A percentile compares a stretch with the other conserved stretches of the same genome.
These are phyloP conservation scores for Rhynchosporium secalis DNA, from an alignment of 2,329 filamentous ascomycete species.

Conservation along the genomic window DNA sequence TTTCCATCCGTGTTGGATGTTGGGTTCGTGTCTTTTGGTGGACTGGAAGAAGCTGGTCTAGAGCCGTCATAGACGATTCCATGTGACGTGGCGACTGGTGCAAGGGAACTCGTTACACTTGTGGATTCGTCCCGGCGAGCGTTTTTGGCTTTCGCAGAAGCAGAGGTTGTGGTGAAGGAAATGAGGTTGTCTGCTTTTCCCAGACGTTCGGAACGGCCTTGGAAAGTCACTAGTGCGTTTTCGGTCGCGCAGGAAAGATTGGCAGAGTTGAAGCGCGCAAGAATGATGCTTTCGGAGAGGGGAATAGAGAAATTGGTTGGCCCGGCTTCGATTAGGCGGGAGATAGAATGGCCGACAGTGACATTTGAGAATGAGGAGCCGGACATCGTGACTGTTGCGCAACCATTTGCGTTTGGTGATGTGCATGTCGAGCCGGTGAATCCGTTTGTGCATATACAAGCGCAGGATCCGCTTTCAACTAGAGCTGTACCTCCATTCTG, in stretches of 20 bases:
- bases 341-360: constrained; percentile 78
- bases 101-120: not conserved
- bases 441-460: constrained; percentile 85
- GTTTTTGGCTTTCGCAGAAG: constrained; percentile 6
- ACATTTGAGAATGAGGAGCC: constrained; percentile 56
- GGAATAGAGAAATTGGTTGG: constrained; percentile 72
- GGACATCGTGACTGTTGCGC: constrained; percentile 52
- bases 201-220: constrained; percentile 47
- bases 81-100: constrained; percentile 3
- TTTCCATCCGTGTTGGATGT: constrained; percentile 6
- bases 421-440: constrained; percentile 69
- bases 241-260: constrained; percentile 80
- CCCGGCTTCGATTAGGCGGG: constrained; percentile 67
- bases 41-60: not conserved
- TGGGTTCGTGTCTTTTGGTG: constrained; percentile 13
- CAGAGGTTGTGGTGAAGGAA: constrained; percentile 21
- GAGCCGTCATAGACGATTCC: constrained; percentile 18
- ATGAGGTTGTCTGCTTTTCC: constrained; percentile 27
- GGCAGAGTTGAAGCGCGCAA: constrained; percentile 73
- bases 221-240: constrained; percentile 86
- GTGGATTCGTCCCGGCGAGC: not conserved
- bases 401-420: constrained; percentile 52
- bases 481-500: constrained; percentile 78
- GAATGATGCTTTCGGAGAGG: constrained; percentile 66
- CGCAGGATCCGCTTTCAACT: constrained; percentile 66